Evolutionary conservation across 306 rosid species (phyloP).

Genomic region (Casuarina equisetifolia): DNA sequence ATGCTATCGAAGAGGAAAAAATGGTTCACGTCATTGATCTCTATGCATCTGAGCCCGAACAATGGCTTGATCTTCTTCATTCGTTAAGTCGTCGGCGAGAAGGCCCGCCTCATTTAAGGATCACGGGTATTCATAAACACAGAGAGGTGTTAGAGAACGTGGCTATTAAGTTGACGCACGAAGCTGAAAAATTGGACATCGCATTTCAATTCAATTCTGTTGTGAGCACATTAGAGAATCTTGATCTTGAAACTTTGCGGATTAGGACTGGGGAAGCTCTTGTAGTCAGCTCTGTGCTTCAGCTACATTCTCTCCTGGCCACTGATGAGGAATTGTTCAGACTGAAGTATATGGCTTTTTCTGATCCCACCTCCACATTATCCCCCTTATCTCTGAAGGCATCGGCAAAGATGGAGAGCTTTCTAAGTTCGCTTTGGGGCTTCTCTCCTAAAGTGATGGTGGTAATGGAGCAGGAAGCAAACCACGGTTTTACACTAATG

Average conservation of each 20-base stretch:
- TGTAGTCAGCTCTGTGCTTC: constrained; percentile 74
- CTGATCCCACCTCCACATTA: constrained; percentile 51
- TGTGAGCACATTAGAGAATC: constrained; percentile 68
- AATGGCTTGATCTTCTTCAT: constrained; percentile 69
- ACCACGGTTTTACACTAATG: constrained; percentile 58
- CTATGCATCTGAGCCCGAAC: constrained; percentile 69
- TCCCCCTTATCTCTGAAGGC: constrained; percentile 61
- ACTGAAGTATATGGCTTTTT: constrained; percentile 38
- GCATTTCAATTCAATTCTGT: constrained; percentile 71
- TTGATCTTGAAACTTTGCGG: constrained; percentile 64
- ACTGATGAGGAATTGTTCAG: constrained; percentile 53
- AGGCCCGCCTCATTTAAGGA: constrained; percentile 77
- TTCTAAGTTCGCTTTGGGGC: constrained; percentile 49
- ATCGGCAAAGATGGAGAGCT: constrained; percentile 73
- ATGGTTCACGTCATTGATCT: constrained; percentile 82
- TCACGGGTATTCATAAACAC: constrained; percentile 77
- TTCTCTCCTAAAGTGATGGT: constrained; percentile 69
- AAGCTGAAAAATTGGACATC: constrained; percentile 70
- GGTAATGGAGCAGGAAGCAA: constrained; percentile 86
- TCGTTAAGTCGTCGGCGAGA: constrained; percentile 57
- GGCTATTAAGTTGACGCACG: constrained; percentile 50
- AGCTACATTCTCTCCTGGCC: constrained; percentile 74
- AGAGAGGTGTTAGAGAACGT: constrained; percentile 71
- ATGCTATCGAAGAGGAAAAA: constrained; percentile 74
- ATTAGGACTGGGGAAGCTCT: constrained; percentile 86